Conservation (phyloP, 2,329 filamentous ascomycete species). For the Trichoderma sp. region DNA sequence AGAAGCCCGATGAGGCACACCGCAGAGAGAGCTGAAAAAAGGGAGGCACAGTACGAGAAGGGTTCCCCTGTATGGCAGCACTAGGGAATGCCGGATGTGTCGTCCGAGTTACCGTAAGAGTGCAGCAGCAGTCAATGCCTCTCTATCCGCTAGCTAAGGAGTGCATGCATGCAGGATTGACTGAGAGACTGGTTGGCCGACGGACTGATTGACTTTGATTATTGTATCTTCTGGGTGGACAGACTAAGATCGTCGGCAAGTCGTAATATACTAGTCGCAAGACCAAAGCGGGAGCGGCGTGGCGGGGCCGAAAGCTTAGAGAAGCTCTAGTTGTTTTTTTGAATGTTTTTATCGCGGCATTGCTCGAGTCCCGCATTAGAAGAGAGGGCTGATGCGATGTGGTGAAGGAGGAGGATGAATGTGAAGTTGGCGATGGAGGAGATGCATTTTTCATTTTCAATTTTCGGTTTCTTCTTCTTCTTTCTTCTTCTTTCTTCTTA, state of each 20-base stretch:
- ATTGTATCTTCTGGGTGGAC: not conserved
- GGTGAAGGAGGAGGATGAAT: not conserved
- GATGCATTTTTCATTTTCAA: not conserved
- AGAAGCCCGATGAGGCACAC: not conserved
- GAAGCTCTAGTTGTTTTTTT: not conserved
- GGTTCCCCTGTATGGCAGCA: not conserved
- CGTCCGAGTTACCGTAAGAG: not conserved
- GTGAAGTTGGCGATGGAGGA: not conserved
- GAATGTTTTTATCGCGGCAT: not conserved
- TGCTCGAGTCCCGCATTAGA: not conserved
- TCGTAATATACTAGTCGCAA: not conserved
- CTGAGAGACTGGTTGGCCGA: not conserved
- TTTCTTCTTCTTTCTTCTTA: not conserved
- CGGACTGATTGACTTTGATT: not conserved
- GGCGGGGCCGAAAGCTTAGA: not conserved
- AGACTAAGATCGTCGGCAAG: slow-evolving; percentile 8
- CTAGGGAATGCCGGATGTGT: not conserved
- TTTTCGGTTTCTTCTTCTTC: not conserved
- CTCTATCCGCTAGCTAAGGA: not conserved
- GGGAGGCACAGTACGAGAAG: not conserved
- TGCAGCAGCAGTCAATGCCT: not conserved
- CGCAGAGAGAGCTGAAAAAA: not conserved
- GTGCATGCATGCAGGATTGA: not conserved
- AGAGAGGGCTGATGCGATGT: not conserved
- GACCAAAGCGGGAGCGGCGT: not conserved